phyloP scores from a whole-genome alignment of 2,329 filamentous ascomycete species.

The Fusarium acutatum region DNA sequence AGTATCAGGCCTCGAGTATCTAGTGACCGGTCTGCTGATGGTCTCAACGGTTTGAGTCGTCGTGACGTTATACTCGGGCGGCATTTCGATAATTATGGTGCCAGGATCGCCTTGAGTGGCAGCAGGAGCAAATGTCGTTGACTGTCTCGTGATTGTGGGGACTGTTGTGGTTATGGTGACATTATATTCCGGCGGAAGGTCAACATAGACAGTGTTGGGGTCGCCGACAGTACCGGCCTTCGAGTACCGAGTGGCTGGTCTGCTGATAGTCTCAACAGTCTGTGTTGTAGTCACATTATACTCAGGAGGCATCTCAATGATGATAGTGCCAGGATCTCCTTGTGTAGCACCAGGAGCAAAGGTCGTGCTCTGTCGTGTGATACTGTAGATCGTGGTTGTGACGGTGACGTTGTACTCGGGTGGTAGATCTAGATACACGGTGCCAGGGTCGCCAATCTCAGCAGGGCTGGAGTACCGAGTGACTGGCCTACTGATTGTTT shows the following conservation, averaged over 20 bases:
- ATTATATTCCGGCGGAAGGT: conserved; percentile 14
- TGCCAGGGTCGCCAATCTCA: conserved; percentile 12
- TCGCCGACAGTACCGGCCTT: conserved; percentile 1
- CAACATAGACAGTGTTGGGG: conserved; percentile 7
- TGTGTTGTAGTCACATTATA: conserved; percentile 9
- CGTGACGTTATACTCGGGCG: conserved; percentile 11
- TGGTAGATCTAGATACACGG: conserved; percentile 10
- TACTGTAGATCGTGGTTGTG: not conserved
- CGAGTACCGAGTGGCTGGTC: not conserved
- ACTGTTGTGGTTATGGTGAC: conserved; percentile 4
- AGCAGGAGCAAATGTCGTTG: conserved; percentile 5
- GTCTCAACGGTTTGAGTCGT: conserved; percentile 8
- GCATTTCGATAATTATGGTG: conserved; percentile 6
- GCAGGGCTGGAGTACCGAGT: conserved; percentile 8
- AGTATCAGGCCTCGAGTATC: not conserved
- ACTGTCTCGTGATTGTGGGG: not conserved
- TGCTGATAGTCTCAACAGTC: conserved; percentile 7
- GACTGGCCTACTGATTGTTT: conserved; percentile 2
- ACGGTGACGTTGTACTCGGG: conserved; percentile 23
- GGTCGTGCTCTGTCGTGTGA: conserved; percentile 1
- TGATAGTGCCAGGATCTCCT: conserved; percentile 12
- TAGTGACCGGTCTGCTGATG: conserved; percentile 5
- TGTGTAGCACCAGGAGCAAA: conserved; percentile 3
- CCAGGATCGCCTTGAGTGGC: conserved; percentile 16
- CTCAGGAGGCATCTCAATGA: conserved; percentile 6